Evolutionary conservation across 2,329 filamentous ascomycete genomes (phyloP), one percentile per base, ranked within the genome.

Genomic region (Hypoxylon sp.): DNA sequence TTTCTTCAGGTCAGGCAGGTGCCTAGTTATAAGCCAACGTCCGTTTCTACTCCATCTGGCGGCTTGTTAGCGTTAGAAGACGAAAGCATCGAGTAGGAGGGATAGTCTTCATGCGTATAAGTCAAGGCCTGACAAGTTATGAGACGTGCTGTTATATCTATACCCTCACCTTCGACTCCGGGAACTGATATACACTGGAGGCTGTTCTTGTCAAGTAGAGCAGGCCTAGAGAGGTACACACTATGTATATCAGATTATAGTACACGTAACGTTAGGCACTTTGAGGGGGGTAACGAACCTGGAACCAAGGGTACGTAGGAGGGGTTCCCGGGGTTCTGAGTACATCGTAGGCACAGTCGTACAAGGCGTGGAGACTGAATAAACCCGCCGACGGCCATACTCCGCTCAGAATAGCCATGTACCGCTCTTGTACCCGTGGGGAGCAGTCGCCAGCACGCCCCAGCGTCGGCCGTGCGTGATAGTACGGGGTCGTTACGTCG

Each of bases 251-350:
- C 20, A 24, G 13, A n/a, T 8, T 27, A n/a, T 40, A 49, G 33
- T 52, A 53, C 48, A 62, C 60, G 60, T 60, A 60, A 59, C 48
- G 41, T 60, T 60, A 57, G 53, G 48, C 60, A 43, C 53, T 53
- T 53, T 37, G 41, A 52, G 51, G 52, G 51, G 54, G 55, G 40
- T 37, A 42, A 21, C 17, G 31, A 26, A 45, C n/a, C n/a, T n/a
- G n/a, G n/a, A 18, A 45, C 24, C 35, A 49, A 23, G 47, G 47
- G 29, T 33, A 40, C 21, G 4, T 8, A 45, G 43, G 45, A 48
- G 49, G 51, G 51, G 43, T 42, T 41, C 42, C n/a, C 45, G 49
- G 51, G 51, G 43, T 49, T 52, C 3, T 43, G 27, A 9, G 18
- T 42, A 56, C 56, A n/a, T 33, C 15, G 10, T 35, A 35, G 10